Percentiles rank a stretch among this genome's conserved stretches.
phyloP scores from a whole-genome alignment of 2,329 filamentous ascomycete species.

The Phyllosticta citribraziliensis region DNA sequence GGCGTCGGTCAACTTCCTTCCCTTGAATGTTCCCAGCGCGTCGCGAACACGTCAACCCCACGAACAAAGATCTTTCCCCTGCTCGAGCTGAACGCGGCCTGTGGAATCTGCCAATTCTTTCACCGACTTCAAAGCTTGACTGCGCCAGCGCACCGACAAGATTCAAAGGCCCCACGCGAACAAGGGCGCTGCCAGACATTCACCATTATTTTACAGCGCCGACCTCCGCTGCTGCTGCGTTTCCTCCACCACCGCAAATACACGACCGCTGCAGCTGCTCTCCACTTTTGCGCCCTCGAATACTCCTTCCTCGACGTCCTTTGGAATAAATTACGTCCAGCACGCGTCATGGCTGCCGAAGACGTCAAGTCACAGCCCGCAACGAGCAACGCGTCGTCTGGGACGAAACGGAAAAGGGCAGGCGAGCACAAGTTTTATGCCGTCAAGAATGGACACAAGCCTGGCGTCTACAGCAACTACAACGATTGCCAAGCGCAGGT shows the following conservation, averaged over 20 bases:
- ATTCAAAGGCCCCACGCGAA: not conserved
- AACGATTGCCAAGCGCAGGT: constrained; percentile 52
- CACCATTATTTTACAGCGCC: not conserved
- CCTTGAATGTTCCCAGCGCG: not conserved
- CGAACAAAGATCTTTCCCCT: not conserved
- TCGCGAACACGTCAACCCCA: not conserved
- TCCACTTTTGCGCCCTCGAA: not conserved
- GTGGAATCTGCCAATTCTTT: not conserved
- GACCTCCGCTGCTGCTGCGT: not conserved
- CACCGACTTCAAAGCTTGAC: not conserved
- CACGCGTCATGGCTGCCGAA: not conserved
- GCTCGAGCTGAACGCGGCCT: not conserved
- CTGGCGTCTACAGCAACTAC: constrained; percentile 56
- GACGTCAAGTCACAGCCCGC: constrained; percentile 15
- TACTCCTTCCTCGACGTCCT: not conserved
- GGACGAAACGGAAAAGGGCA: constrained; percentile 47
- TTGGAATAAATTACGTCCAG: not conserved
- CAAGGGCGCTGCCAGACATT: not conserved
- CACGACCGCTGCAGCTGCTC: not conserved
- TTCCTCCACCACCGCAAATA: not conserved
- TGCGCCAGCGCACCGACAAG: not conserved
- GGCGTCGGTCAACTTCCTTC: not conserved
- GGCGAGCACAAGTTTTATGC: constrained; percentile 51
- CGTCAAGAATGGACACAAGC: constrained; percentile 49
- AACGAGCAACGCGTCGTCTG: constrained; percentile 25